Evolutionary conservation across 352 stramenopile species (phyloP), one percentile per base, ranked within the genome.

Genomic region (Thalassiosira sp.): DNA sequence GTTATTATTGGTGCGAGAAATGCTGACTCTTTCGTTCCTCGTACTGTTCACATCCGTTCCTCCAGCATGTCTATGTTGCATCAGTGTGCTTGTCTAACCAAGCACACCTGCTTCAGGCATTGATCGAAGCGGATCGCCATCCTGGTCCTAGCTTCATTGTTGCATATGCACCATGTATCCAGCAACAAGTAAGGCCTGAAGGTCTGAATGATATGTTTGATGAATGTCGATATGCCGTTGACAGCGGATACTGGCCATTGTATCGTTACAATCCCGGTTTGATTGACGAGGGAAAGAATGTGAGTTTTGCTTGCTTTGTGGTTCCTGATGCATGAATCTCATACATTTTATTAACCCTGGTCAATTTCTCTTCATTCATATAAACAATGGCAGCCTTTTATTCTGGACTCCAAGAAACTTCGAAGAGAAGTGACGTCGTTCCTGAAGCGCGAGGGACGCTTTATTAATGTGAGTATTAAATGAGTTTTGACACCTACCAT

Each of bases 61-160:
- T n/a, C n/a, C n/a, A n/a, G 67, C 95, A 97, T 79, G 91, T 94
- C 0, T 97, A 97, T 76, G 93, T 97, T 46, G 94, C 94, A 3
- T 96, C 93, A 0, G 93, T 97, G 2, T 93, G 91, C 35, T 79
- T 97, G 2, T 68, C 66, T 3, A 85, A 87, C 69, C 79, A 85
- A 62, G 37, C 82, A 11, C 95, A 96, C 85, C 91, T 96, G 45
- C 84, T 96, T 49, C 89, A 94, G 46, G 91, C 94, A n/a, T 79
- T 97, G 52, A 93, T 96, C 69, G 94, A 97, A 79, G 94, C 93
- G 15, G 94, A 96, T 80, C 88, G 90, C 1, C 94, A 96, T 60
- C 82, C 96, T 61, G 94, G 93, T 28, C 94, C 94, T 66, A 96
- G 92, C 8, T 95, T 97, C 76, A 87, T 97, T 25, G 81, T 97